Base-by-base conservation (phyloP, 2,329 filamentous ascomycete genomes). In the Nakataea oryzae region DNA sequence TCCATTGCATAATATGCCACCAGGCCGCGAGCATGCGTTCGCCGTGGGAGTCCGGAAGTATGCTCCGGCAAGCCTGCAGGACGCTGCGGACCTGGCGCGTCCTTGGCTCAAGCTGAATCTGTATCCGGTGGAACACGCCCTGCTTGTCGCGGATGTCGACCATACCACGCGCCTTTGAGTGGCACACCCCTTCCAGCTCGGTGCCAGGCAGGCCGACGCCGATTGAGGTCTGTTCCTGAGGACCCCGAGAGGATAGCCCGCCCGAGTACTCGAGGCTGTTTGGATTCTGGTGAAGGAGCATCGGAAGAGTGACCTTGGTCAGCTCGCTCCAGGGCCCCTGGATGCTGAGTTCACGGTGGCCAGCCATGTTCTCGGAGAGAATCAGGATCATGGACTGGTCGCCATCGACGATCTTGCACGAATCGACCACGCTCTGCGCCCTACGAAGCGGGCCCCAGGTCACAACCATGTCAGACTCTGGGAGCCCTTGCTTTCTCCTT, bases 281-380 rank as follows among this genome's bases (percentile, higher is more conserved):
- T 29, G 81, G 77, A 65, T 88, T 85, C 62, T 86, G 81, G 27
- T 85, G 72, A 63, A 80, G 79, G 26, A 91, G 75, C 30, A 79
- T 67, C 2, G 88, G 86, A 2, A 91, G 74, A 0, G 81, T 76
- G n/a, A 92, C 75, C 56, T 85, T 85, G n/a, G 86, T 84, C 14
- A 89, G 78, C 61, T 82, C 81, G 63, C 87, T 86, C 89, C 89
- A 93, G 0, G 88, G 89, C 7, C 88, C 88, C 72, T 92, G 89
- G 12, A 90, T 76, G 66, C 86, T 90, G 21, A 93, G 74, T 68
- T 89, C 85, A 58, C 84, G 82, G 32, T 81, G 80, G 1, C 87
- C 87, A 65, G 85, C 78, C 60, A 81, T 80, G 28, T 85, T 83
- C 67, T 87, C 83, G 3, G 86, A 88, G 17, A 93, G 75, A 29